Conservation (phyloP, 805 yeast species). For the Komagataella kurtzmanii region DNA sequence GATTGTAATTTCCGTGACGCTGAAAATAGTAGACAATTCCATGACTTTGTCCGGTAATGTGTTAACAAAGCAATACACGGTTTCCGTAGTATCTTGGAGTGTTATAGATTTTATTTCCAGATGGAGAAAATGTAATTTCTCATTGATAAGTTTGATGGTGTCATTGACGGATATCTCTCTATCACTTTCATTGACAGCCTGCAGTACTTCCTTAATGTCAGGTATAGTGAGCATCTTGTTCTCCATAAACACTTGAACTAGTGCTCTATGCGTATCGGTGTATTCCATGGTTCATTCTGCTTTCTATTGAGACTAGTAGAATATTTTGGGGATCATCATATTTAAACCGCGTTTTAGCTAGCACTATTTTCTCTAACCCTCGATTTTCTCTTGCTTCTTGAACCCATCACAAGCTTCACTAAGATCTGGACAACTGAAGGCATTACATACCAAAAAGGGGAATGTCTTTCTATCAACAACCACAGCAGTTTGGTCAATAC, state of each 20-base stretch:
- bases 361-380: not conserved
- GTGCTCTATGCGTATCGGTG: conserved; percentile 2
- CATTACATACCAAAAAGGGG: not conserved
- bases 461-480: not conserved
- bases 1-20: conserved; percentile 26
- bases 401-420: not conserved
- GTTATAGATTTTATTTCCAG: conserved; percentile 27
- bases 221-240: not conserved
- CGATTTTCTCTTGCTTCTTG: not conserved
- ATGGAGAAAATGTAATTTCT: conserved; percentile 20
- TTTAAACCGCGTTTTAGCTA: not conserved
- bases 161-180: conserved; percentile 3
- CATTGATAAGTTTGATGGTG: conserved; percentile 12
- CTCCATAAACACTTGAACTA: conserved; percentile 3
- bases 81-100: conserved; percentile 19
- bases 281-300: not conserved
- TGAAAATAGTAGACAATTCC: conserved; percentile 18
- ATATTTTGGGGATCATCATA: too few relatives aligned
- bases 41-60: conserved; percentile 24
- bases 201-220: not conserved
- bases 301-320: not conserved
- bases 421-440: not conserved
- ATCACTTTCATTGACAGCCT: not conserved
- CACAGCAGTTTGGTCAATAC: not conserved
- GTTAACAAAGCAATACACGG: conserved; percentile 26